Evolutionary conservation across 257 asterid genomes (phyloP).

Genomic region (Solanum sparsipilum): DNA sequence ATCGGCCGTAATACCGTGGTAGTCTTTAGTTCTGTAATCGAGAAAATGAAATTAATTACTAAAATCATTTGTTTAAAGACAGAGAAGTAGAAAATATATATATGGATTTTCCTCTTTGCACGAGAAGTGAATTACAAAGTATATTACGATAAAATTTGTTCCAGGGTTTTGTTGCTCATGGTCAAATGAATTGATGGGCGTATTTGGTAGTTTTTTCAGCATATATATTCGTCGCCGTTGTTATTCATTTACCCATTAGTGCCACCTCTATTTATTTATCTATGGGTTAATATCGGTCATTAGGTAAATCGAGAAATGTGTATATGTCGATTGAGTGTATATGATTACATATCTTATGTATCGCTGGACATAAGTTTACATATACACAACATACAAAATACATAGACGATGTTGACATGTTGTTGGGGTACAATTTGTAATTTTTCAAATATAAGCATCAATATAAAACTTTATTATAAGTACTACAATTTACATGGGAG

Average conservation of each 20-base stretch:
- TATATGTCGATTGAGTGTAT: background rate
- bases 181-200: background rate
- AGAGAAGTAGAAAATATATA: too few species aligned
- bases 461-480: too few species aligned
- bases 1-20: too few species aligned
- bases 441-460: too few species aligned
- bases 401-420: background rate
- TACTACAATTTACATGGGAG: background rate
- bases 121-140: background rate
- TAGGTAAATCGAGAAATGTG: background rate
- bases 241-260: background rate
- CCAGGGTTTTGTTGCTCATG: background rate
- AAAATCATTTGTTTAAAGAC: too few species aligned
- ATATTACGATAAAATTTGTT: background rate
- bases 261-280: background rate
- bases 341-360: background rate
- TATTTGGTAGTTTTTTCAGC: background rate
- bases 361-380: background rate
- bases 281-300: background rate
- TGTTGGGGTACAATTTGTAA: too few species aligned
- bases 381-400: background rate
- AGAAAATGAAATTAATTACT: too few species aligned
- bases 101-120: too few species aligned
- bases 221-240: background rate
- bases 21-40: too few species aligned